A percentile compares a stretch with the other conserved stretches of the same genome.
Conservation (phyloP, 2,329 filamentous ascomycete species). For the Phaeomoniella chlamydospora region DNA sequence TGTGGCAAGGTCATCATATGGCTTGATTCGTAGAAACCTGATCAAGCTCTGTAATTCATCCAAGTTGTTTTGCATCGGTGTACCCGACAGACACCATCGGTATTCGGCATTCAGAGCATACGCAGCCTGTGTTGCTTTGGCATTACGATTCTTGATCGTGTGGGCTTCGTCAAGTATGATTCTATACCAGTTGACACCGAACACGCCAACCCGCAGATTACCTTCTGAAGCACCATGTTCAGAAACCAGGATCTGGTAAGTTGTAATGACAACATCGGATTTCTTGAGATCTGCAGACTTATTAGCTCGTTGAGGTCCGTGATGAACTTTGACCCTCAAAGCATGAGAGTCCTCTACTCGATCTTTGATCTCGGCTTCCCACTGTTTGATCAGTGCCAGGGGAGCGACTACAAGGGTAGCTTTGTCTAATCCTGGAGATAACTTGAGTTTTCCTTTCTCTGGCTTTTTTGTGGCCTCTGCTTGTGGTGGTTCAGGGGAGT, state of each 20-base stretch:
- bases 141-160: slow-evolving; percentile 95
- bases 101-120: slow-evolving; percentile 76
- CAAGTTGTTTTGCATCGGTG: slow-evolving; percentile 95
- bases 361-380: slow-evolving; percentile 83
- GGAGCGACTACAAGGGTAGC: slow-evolving; percentile 86
- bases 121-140: slow-evolving; percentile 86
- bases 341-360: slow-evolving; percentile 58
- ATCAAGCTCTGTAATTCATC: slow-evolving; percentile 92
- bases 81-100: slow-evolving; percentile 91
- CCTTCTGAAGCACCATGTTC: slow-evolving; percentile 58
- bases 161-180: slow-evolving; percentile 94
- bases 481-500: slow-evolving; percentile 39
- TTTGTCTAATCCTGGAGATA: slow-evolving; percentile 56
- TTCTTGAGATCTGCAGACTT: slow-evolving; percentile 58
- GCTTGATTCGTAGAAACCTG: slow-evolving; percentile 80
- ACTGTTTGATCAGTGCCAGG: slow-evolving; percentile 87
- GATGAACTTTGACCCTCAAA: slow-evolving; percentile 76
- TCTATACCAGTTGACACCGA: slow-evolving; percentile 87
- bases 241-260: slow-evolving; percentile 87
- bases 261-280: slow-evolving; percentile 94
- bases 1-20: slow-evolving; percentile 69
- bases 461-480: slow-evolving; percentile 20
- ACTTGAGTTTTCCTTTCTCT: slow-evolving; percentile 41
- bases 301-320: slow-evolving; percentile 76
- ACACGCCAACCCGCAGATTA: slow-evolving; percentile 63